These are phyloP conservation scores for Insectozyma bohioensis DNA, from an alignment of 1,139 yeast genomes.

Conservation along the genomic window DNA sequence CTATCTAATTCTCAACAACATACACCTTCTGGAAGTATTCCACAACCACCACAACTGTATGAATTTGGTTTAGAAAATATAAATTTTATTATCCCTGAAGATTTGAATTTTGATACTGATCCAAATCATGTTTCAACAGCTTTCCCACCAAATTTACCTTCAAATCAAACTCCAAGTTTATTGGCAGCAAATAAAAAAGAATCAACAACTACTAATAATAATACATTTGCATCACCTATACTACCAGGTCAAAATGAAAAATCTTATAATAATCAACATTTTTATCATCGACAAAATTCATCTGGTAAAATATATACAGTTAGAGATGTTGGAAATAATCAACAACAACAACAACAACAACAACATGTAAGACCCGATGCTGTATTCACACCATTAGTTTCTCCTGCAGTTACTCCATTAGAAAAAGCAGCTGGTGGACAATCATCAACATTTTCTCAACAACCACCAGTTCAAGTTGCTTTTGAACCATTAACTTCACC, in stretches of 20 bases:
- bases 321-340: slow-evolving; percentile 11
- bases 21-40: slow-evolving; percentile 9
- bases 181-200: slow-evolving; percentile 20
- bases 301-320: slow-evolving; percentile 10
- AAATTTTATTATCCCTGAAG: slow-evolving; percentile 31
- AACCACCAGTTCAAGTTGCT: slow-evolving; percentile 33
- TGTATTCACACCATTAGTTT: slow-evolving; percentile 70
- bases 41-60: slow-evolving; percentile 15
- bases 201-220: slow-evolving; percentile 2
- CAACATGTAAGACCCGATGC: slow-evolving; percentile 47
- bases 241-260: slow-evolving; percentile 47
- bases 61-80: slow-evolving; percentile 29
- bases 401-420: slow-evolving; percentile 72
- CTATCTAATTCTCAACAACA: slow-evolving; percentile 7
- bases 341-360: slow-evolving; percentile 18
- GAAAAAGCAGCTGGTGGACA: slow-evolving; percentile 27
- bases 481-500: slow-evolving; percentile 64
- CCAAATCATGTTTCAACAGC: slow-evolving; percentile 28
- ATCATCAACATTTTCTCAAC: slow-evolving; percentile 19
- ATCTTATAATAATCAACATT: slow-evolving; percentile 45
- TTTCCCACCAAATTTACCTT: slow-evolving; percentile 32
- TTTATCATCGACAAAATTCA: slow-evolving; percentile 33
- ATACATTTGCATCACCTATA: slow-evolving; percentile 34
- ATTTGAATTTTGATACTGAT: slow-evolving; percentile 20
- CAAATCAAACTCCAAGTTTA: slow-evolving; percentile 28